phyloP scores from a whole-genome alignment of 768 basidiomycete genomes.

The Suillus sp. region DNA sequence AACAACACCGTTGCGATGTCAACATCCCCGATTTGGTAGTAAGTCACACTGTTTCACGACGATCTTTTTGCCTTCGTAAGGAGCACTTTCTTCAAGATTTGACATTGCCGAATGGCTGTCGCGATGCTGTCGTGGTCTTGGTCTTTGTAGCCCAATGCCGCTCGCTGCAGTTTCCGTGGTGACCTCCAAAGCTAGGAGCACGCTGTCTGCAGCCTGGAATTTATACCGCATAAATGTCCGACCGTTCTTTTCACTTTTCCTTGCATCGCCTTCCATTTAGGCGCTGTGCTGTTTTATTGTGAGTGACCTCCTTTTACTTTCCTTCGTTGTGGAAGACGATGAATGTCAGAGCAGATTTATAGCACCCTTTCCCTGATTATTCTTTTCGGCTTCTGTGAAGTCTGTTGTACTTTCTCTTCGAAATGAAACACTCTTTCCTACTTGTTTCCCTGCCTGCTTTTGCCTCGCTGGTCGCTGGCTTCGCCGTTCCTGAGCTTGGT shows the following conservation, averaged over 20 bases:
- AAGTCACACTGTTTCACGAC: background rate
- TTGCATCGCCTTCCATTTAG: slow-evolving; percentile 31
- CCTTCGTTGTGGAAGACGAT: slow-evolving; percentile 1
- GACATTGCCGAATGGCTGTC: slow-evolving; percentile 11
- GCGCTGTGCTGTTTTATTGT: slow-evolving; percentile 56
- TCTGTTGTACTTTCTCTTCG: slow-evolving; percentile 31
- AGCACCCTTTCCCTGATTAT: slow-evolving; percentile 35
- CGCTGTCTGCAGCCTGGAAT: background rate
- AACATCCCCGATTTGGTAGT: slow-evolving; percentile 18
- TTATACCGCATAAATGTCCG: slow-evolving; percentile 3
- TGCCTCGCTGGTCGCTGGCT: slow-evolving; percentile 34
- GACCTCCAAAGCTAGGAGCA: slow-evolving; percentile 4
- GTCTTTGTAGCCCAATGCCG: background rate
- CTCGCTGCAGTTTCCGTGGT: slow-evolving; percentile 14
- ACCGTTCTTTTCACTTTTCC: slow-evolving; percentile 22
- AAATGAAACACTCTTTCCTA: slow-evolving; percentile 53
- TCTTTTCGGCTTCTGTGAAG: slow-evolving; percentile 52
- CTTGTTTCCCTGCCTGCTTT: slow-evolving; percentile 42
- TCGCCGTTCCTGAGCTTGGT: slow-evolving; percentile 25
- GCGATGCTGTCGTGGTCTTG: slow-evolving; percentile 10
- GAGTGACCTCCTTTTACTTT: background rate
- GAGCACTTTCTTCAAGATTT: slow-evolving; percentile 5
- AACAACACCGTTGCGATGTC: slow-evolving; percentile 8
- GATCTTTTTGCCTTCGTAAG: background rate
- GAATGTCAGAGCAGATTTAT: slow-evolving; percentile 10